Evolutionary conservation across 305 asterid species (phyloP), one percentile per base, ranked within the genome.

Genomic region (Fraxinus velutina): DNA sequence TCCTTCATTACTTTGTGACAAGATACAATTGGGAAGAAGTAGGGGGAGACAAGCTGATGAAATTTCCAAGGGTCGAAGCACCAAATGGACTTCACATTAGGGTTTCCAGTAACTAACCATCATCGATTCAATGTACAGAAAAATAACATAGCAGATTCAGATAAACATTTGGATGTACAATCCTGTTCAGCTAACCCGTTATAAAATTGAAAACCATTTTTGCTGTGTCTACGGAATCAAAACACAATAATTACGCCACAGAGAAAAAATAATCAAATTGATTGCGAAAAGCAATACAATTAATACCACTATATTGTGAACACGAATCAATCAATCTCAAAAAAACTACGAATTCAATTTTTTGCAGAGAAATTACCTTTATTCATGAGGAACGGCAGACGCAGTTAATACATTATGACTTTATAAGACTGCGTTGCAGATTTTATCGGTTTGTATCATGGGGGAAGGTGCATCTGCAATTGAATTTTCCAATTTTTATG

Each of bases 1-100:
- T 96, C 83, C 98, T 96, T 73, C 99, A 96, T 85, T 96, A 96
- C 81, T 93, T 96, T 73, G 95, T 96, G 84, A 96, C 97, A 1
- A 91, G 86, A 84, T 96, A 96, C 92, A 93, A 85, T 88, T 94
- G 98, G 99, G 95, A 94, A 84, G 99, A 96, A 89, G 89, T 91
- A 33, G 98, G 95, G 37, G 98, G 97, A 34, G 91, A 94, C 86
- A 89, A 88, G 87, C 87, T 96, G 75, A 84, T 87, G 86, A 60
- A 90, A 76, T 95, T 93, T 88, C 98, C 90, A 0, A 85, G 89
- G 83, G 90, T 88, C 60, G 82, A 82, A 79, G 90, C 90, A 17
- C 87, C 87, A 77, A 79, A 85, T 9, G 90, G 90, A 19, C 57
- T 86, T 15, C 78, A 82, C 19, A 29, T 81, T 9, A 80, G 83